A percentile compares a stretch with the other conserved stretches of the same genome.
These are phyloP conservation scores for Diaporthe helianthi DNA, from an alignment of 2,329 filamentous ascomycete species.

Conservation along the genomic window DNA sequence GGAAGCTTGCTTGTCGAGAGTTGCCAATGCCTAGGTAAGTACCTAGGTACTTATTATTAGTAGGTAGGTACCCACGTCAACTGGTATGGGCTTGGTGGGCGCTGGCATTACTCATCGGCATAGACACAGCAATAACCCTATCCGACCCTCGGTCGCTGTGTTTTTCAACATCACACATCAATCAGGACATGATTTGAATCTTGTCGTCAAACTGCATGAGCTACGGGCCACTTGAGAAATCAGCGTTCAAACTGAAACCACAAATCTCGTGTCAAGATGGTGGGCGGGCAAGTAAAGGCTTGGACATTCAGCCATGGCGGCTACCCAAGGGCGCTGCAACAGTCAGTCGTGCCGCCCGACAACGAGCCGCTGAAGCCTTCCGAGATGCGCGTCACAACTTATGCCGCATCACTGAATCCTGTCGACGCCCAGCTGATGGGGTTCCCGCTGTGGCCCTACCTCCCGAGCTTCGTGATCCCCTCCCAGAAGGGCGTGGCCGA, in stretches of 20 bases:
- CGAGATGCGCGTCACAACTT: constrained; percentile 33
- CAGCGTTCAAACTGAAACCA: background rate
- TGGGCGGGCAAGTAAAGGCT: background rate
- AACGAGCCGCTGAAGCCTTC: constrained; percentile 5
- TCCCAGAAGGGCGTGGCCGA: constrained; percentile 32
- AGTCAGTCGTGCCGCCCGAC: background rate
- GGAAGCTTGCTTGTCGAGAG: background rate
- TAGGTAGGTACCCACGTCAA: too few species aligned
- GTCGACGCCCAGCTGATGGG: constrained; percentile 37
- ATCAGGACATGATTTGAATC: background rate
- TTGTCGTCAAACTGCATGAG: background rate
- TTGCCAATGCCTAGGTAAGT: too few species aligned
- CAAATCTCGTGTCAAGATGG: background rate
- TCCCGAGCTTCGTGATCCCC: constrained; percentile 9
- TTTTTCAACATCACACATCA: background rate
- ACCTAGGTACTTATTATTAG: too few species aligned
- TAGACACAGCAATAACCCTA: background rate
- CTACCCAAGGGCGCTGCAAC: background rate
- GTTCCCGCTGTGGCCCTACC: constrained; percentile 23
- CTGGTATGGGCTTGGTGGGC: background rate
- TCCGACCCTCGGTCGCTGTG: background rate
- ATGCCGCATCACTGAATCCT: constrained; percentile 36
- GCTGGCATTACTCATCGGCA: too few species aligned
- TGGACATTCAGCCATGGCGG: constrained; percentile 9
- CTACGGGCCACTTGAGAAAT: background rate